phyloP scores from a whole-genome alignment of 805 yeast genomes.

The Ogataea saltuana region DNA sequence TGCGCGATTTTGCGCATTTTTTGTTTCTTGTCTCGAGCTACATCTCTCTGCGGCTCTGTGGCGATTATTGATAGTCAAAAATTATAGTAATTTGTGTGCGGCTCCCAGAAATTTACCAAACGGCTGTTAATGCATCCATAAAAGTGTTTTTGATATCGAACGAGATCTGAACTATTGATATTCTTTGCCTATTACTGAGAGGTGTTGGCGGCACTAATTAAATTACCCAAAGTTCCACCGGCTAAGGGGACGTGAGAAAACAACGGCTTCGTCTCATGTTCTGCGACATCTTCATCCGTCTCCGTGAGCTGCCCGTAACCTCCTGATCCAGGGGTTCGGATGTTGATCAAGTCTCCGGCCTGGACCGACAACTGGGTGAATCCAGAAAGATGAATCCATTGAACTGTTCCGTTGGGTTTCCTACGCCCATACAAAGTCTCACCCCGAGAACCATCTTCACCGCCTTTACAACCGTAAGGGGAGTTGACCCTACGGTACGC shows the following conservation, averaged over 20 bases:
- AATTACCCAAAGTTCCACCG: constrained; percentile 23
- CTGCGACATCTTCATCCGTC: neutral
- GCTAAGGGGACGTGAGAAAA: constrained; percentile 22
- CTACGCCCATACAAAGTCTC: constrained; percentile 38
- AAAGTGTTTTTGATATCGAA: too few relatives aligned
- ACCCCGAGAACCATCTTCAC: constrained; percentile 51
- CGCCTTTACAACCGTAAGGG: constrained; percentile 57
- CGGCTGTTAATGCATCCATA: too few relatives aligned
- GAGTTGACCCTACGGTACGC: constrained; percentile 54
- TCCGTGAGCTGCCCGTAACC: constrained; percentile 36
- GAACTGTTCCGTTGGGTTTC: constrained; percentile 28
- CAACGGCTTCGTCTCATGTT: neutral
- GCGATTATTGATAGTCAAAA: too few relatives aligned
- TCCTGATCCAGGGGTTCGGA: constrained; percentile 46
- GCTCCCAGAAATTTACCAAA: too few relatives aligned
- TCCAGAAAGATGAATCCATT: constrained; percentile 37
- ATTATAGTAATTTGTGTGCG: too few relatives aligned
- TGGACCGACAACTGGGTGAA: constrained; percentile 41
- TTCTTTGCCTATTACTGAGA: too few relatives aligned
- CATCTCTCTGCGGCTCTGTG: too few relatives aligned
- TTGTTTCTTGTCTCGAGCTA: too few relatives aligned
- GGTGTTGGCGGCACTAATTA: too few relatives aligned
- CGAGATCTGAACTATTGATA: too few relatives aligned
- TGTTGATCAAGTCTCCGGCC: constrained; percentile 39
- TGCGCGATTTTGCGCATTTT: too few relatives aligned